phyloP scores from a whole-genome alignment of 192 early-diverging fungal genomes.

The Anaeromyces robustus region DNA sequence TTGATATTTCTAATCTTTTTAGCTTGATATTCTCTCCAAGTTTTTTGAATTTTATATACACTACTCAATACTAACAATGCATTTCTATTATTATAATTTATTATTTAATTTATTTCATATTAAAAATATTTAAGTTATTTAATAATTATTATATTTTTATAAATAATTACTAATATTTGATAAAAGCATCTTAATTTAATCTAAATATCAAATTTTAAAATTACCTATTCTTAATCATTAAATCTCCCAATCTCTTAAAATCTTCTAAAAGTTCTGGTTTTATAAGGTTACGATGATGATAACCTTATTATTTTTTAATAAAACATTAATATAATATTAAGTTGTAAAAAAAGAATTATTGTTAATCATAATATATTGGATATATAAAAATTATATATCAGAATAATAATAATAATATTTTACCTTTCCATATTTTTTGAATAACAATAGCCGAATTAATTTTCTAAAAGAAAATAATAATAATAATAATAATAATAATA shows the following conservation, averaged over 20 bases:
- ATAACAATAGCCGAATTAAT: neutral
- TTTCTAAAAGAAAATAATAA: neutral
- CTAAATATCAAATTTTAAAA: too few species aligned
- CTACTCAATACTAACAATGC: conserved; percentile 21
- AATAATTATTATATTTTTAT: too few species aligned
- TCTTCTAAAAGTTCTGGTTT: conserved; percentile 21
- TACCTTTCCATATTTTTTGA: neutral
- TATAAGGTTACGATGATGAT: conserved; percentile 25
- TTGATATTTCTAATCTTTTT: conserved; percentile 25
- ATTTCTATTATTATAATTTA: conserved; percentile 4
- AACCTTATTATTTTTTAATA: conserved; percentile 9
- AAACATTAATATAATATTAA: too few species aligned
- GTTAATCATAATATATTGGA: too few species aligned
- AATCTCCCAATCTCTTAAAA: conserved; percentile 21
- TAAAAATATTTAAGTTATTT: too few species aligned
- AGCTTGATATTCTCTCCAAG: conserved; percentile 22
- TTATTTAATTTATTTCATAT: too few species aligned
- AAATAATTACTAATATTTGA: too few species aligned
- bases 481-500: too few species aligned
- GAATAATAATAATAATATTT: neutral
- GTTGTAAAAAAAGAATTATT: too few species aligned
- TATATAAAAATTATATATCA: too few species aligned
- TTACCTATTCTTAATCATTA: conserved; percentile 20
- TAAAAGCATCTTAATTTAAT: too few species aligned
- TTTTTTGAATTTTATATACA: conserved; percentile 31